These are phyloP conservation scores for Colletotrichum scovillei DNA, from an alignment of 2,329 filamentous ascomycete genomes.

Conservation along the genomic window DNA sequence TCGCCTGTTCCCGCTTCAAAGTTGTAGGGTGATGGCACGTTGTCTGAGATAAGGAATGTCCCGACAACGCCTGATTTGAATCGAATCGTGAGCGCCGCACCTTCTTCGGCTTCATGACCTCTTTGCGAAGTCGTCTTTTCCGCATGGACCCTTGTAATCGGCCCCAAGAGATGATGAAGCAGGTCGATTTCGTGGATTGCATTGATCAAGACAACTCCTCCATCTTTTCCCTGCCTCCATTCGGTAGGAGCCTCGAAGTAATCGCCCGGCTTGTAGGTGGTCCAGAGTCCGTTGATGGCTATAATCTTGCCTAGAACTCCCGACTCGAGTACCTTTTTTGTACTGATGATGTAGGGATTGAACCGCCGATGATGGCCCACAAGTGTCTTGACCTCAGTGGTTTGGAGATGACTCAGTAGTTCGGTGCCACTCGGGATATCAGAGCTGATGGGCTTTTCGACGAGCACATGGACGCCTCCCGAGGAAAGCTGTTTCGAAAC, in stretches of 20 bases:
- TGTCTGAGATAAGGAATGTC: conserved; percentile 67
- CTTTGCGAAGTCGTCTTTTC: conserved; percentile 58
- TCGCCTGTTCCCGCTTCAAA: conserved; percentile 70
- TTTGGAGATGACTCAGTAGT: conserved; percentile 42
- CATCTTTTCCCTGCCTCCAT: conserved; percentile 56
- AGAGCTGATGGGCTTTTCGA: conserved; percentile 67
- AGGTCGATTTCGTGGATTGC: conserved; percentile 71
- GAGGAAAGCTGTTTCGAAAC: conserved; percentile 60
- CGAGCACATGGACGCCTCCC: conserved; percentile 62
- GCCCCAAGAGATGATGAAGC: conserved; percentile 66
- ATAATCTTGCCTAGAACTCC: conserved; percentile 57
- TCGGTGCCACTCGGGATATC: conserved; percentile 49
- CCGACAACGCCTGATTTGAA: conserved; percentile 67
- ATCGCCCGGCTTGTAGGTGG: conserved; percentile 58
- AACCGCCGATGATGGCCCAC: conserved; percentile 71
- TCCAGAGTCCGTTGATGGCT: conserved; percentile 67
- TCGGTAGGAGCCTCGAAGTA: conserved; percentile 57
- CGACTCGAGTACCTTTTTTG: conserved; percentile 56
- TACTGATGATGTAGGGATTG: conserved; percentile 64
- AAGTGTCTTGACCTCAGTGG: conserved; percentile 54
- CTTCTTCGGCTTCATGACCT: conserved; percentile 64
- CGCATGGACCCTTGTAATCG: conserved; percentile 62
- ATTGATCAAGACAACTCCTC: conserved; percentile 67
- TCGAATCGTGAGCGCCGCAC: conserved; percentile 62
- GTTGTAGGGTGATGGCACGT: conserved; percentile 60